Evolutionary conservation across 2,329 filamentous ascomycete species (phyloP), one percentile per base, ranked within the genome.

Genomic region (Bipolaris sorokiniana): DNA sequence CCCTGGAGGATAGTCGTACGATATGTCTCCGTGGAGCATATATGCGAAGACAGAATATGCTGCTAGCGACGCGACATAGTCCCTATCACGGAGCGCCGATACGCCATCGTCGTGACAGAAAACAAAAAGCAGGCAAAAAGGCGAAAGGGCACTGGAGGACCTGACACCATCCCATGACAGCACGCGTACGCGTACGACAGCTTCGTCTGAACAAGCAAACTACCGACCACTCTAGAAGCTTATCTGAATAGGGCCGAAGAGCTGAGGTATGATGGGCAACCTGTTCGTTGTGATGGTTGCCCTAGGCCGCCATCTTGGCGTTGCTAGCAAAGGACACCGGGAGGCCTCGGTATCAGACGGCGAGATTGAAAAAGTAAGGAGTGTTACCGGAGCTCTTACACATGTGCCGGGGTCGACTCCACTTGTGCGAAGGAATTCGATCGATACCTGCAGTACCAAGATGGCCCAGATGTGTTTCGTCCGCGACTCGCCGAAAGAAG

Each of bases 71-170:
- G 28, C 16, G 9, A 13, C 4, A 4, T 31, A 3, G 1, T 10
- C 34, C 22, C 31, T 38, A 18, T 22, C 23, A 28, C 7, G 10
- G 31, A 26, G 33, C 23, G 5, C 5, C 5, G 18, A 40, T 16
- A 13, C 20, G 28, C 38, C 10, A 2, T 28, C 15, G 45, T 13
- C 28, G 18, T 5, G 6, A 13, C 15, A 9, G 11, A 28, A 41
- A 18, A 7, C 23, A 10, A 18, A 18, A 48, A 54, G 18, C 7
- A 49, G 45, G 51, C 51, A 18, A 42, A n/a, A 44, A 18, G 45
- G 22, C 1, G 11, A 52, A 26, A 48, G 5, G 33, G 28, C 44
- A 20, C 33, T n/a, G 7, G 38, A 54, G 28, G 46, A 54, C 51
- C 18, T 2, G 22, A 33, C 20, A 20, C 42, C n/a, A 37, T 16